These are phyloP conservation scores for Echria macrotheca DNA, from an alignment of 495 filamentous ascomycete species.

Conservation along the genomic window DNA sequence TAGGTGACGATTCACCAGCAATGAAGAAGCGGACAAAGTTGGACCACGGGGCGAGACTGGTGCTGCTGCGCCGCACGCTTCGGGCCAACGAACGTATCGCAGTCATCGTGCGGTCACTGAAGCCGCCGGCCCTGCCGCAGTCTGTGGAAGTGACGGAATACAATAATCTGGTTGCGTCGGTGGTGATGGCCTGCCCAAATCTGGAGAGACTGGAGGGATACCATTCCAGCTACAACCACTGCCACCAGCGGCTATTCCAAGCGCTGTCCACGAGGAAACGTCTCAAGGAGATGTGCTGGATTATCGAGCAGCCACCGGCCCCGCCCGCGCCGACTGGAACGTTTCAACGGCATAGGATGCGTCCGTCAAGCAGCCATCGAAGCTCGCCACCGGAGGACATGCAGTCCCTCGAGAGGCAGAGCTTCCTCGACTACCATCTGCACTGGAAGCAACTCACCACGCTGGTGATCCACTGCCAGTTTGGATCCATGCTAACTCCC, in stretches of 20 bases:
- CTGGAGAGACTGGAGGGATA: conserved; percentile 69
- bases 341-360: neutral
- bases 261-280: conserved; percentile 70
- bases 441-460: conserved; percentile 70
- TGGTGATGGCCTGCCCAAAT: conserved; percentile 83
- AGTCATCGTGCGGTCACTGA: conserved; percentile 66
- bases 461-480: conserved; percentile 63
- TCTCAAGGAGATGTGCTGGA: conserved; percentile 76
- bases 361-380: neutral
- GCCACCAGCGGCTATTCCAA: conserved; percentile 69
- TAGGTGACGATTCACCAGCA: conserved; percentile 60
- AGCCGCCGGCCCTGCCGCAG: conserved; percentile 60
- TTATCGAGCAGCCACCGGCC: conserved; percentile 46
- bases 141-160: conserved; percentile 53
- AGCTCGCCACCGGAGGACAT: conserved; percentile 45
- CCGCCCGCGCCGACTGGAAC: neutral
- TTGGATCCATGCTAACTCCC: conserved; percentile 58
- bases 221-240: conserved; percentile 63
- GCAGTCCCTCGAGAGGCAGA: conserved; percentile 55
- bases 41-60: conserved; percentile 62
- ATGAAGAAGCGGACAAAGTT: conserved; percentile 64
- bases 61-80: conserved; percentile 71
- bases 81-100: conserved; percentile 64
- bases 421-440: conserved; percentile 64
- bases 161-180: conserved; percentile 65